phyloP scores from a whole-genome alignment of 225 moss, liverwort and hornwort genomes.

The Antitrichia curtipendula region DNA sequence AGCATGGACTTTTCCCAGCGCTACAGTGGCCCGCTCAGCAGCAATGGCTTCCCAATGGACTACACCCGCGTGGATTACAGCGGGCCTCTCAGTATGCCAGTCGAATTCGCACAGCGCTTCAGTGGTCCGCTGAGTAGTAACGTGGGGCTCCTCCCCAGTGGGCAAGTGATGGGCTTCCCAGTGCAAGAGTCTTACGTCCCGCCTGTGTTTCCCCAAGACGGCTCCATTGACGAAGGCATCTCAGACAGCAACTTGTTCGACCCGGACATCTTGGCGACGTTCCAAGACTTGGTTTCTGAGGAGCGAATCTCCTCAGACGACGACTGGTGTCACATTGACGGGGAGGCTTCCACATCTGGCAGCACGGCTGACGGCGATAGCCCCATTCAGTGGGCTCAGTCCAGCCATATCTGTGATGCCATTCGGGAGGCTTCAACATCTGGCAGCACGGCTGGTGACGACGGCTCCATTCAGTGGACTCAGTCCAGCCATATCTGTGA shows the following conservation, averaged over 20 bases:
- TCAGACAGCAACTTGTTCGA: constrained; percentile 35
- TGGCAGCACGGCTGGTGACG: constrained; percentile 22
- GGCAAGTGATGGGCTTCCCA: constrained; percentile 45
- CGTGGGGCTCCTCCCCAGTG: constrained; percentile 2
- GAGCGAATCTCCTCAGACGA: constrained; percentile 32
- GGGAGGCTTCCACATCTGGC: constrained; percentile 30
- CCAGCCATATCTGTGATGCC: neutral
- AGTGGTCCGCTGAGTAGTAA: constrained; percentile 7
- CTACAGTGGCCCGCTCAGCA: constrained; percentile 4
- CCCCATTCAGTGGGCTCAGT: constrained; percentile 11
- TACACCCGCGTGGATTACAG: constrained; percentile 1
- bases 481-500: neutral
- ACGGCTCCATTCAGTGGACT: constrained; percentile 12
- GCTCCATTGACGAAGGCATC: neutral
- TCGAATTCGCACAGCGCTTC: constrained; percentile 10
- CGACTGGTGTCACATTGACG: constrained; percentile 46
- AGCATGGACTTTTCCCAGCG: constrained; percentile 24
- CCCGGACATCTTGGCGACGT: constrained; percentile 39
- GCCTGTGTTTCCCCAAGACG: neutral
- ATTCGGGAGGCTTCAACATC: constrained; percentile 27
- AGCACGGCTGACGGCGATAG: constrained; percentile 23
- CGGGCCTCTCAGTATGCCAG: constrained; percentile 14
- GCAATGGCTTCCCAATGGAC: constrained; percentile 11
- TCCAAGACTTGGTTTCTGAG: constrained; percentile 19
- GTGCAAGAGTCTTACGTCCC: constrained; percentile 7